phyloP scores from a whole-genome alignment of 2,329 filamentous ascomycete genomes.

The Aspergillus sp. region DNA sequence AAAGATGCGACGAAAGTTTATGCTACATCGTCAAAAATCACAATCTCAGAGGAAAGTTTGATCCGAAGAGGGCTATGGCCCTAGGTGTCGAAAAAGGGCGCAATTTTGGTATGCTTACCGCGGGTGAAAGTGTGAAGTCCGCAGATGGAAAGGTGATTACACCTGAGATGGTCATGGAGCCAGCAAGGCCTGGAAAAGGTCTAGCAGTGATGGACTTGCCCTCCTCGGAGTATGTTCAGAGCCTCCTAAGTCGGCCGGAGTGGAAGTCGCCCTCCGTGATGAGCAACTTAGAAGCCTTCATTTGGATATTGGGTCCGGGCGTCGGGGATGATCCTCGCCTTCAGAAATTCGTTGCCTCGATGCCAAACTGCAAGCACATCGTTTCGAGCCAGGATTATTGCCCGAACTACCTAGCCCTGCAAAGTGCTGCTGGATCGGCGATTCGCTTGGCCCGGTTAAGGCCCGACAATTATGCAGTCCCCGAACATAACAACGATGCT shows the following conservation, averaged over 20 bases:
- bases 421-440: slow-evolving; percentile 65
- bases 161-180: slow-evolving; percentile 81
- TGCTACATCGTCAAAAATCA: slow-evolving; percentile 85
- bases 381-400: slow-evolving; percentile 73
- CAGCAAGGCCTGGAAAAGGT: slow-evolving; percentile 66
- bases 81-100: slow-evolving; percentile 63
- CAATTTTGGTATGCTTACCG: slow-evolving; percentile 61
- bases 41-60: slow-evolving; percentile 77
- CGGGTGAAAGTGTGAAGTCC: slow-evolving; percentile 63
- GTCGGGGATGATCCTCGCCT: slow-evolving; percentile 65
- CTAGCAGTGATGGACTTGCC: slow-evolving; percentile 81
- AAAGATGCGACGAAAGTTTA: slow-evolving; percentile 66
- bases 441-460: slow-evolving; percentile 73
- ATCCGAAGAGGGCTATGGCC: slow-evolving; percentile 61
- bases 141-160: slow-evolving; percentile 69
- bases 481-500: slow-evolving; percentile 60
- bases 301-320: slow-evolving; percentile 78
- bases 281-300: slow-evolving; percentile 64
- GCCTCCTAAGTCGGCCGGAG: slow-evolving; percentile 69
- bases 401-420: slow-evolving; percentile 72
- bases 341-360: slow-evolving; percentile 66
- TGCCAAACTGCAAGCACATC: slow-evolving; percentile 66
- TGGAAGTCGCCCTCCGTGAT: slow-evolving; percentile 67
- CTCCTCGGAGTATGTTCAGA: slow-evolving; percentile 65
- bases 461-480: slow-evolving; percentile 69